phyloP scores from a whole-genome alignment of 257 asterid species.

The Henckelia pumila region DNA sequence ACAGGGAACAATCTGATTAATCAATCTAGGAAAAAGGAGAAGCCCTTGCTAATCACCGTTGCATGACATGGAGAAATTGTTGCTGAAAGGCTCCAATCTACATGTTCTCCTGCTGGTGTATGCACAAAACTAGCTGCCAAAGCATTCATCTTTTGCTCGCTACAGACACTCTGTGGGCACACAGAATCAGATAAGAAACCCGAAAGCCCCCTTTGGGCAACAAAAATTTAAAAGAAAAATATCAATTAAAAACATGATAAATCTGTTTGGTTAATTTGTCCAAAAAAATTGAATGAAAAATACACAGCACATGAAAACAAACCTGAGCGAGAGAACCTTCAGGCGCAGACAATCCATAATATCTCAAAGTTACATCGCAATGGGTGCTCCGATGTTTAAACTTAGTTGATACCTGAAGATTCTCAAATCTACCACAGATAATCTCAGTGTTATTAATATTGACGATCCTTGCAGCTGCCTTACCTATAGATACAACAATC shows the following conservation, averaged over 20 bases:
- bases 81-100: slow-evolving; percentile 97
- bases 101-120: slow-evolving; percentile 87
- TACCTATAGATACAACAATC: slow-evolving; percentile 76
- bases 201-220: not conserved
- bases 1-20: slow-evolving; percentile 4
- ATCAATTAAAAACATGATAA: not conserved
- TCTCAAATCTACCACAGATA: slow-evolving; percentile 93
- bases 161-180: slow-evolving; percentile 81
- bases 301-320: slow-evolving; percentile 27
- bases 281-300: slow-evolving; percentile 6
- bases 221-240: not conserved
- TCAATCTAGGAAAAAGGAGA: slow-evolving; percentile 8
- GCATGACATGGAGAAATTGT: slow-evolving; percentile 96
- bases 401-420: slow-evolving; percentile 79
- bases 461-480: slow-evolving; percentile 87
- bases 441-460: slow-evolving; percentile 69
- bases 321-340: slow-evolving; percentile 99
- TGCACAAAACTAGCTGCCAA: slow-evolving; percentile 88
- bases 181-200: slow-evolving; percentile 26
- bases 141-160: slow-evolving; percentile 91
- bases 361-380: slow-evolving; percentile 82
- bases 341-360: slow-evolving; percentile 89
- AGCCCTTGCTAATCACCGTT: slow-evolving; percentile 52
- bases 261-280: not conserved
- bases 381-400: slow-evolving; percentile 74